Base-by-base conservation (phyloP, 805 yeast genomes). In the Danielozyma ontarioensis region DNA sequence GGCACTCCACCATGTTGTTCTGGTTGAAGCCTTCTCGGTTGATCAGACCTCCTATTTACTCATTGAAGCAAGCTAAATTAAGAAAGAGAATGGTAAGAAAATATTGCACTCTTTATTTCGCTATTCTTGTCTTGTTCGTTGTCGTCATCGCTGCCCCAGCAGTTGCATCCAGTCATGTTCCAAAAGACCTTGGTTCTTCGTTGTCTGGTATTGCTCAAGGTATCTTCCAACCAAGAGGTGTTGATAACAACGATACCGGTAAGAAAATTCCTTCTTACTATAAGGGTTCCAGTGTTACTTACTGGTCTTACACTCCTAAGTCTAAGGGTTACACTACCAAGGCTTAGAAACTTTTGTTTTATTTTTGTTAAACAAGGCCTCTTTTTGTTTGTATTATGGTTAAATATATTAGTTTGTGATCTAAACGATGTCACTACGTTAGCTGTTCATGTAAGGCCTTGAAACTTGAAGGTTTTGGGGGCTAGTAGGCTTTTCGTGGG, bases 1-100 rank as follows among this genome's bases (percentile, higher is more conserved):
- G 95, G 95, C 99, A 93, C 66, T 90, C 98, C 29, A 80, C 88
- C 62, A 83, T 90, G 94, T 73, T 93, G 65, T 93, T 93, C 82
- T 93, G 99, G 99, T 82, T 94, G 68, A 85, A 87, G 61, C 98
- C 98, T 37, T 64, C 93, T 42, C 82, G 95, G 68, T 95, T 88
- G 70, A 89, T 93, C 56, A 84, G 97, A 66, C 97, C 97, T 41
- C 97, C 98, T 52, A 88, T 93, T 59, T 89, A 87, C 69, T 87
- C 97, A 13, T 72, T 90, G 68, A 93, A 93, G 69, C 97, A 93
- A 71, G 90, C 94, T 37, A 82, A 86, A 68, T 79, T 89, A 63
- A 83, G 98, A 60, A 87, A 83, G 83, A 82, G 98, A 71, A 90
- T 93, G 95, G 95, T 93, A 24, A 80, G 84, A 65, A 88, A 87